Base-by-base conservation (phyloP, 768 basidiomycete species). In the Serpula lacrymans region DNA sequence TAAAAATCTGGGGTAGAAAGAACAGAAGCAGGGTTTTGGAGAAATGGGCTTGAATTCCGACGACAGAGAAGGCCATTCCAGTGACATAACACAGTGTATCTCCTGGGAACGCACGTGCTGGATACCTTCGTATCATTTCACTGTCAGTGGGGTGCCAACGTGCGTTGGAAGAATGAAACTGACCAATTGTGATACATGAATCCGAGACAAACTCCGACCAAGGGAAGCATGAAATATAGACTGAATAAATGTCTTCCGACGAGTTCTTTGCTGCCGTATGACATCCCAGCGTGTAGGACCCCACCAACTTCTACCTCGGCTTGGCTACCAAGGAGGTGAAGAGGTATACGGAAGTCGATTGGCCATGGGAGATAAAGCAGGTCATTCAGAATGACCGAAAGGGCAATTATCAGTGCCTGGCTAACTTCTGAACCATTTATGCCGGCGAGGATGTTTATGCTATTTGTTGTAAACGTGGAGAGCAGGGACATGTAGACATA, bases 21-120 rank as follows among this genome's bases (percentile, higher is more conserved):
- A 99, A 98, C 18, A 98, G 69, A 42, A 97, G 74, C 7, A 99
- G 69, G 0, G 96, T 99, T 66, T 99, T 99, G 39, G 90, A 91
- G 63, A 93, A 97, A 62, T 99, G 96, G 0, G 88, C 92, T 55
- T 96, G 90, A 47, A 99, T 97, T 17, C 92, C 94, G 23, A 95
- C 93, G 7, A 96, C 94, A 1, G 96, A 86, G 59, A 99, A 98
- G 4, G 96, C 91, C 96, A 99, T 99, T 45, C 96, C 96, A 0
- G 92, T 81, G 28, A 97, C 82, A 67, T 99, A 99, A 63, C 96
- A 99, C 22, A 99, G 74, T 3, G 96, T 99, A 60, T 99, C 96
- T 3, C 96, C 96, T 0, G 93, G 88, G 58, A 98, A 99, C 0
- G 79, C 91, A 16, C 86, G 77, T 8, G 96, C 93, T 5, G 96